Evolutionary conservation across 1,284 basidiomycete species (phyloP), one percentile per base, ranked within the genome.

Genomic region (Boletus sp.): DNA sequence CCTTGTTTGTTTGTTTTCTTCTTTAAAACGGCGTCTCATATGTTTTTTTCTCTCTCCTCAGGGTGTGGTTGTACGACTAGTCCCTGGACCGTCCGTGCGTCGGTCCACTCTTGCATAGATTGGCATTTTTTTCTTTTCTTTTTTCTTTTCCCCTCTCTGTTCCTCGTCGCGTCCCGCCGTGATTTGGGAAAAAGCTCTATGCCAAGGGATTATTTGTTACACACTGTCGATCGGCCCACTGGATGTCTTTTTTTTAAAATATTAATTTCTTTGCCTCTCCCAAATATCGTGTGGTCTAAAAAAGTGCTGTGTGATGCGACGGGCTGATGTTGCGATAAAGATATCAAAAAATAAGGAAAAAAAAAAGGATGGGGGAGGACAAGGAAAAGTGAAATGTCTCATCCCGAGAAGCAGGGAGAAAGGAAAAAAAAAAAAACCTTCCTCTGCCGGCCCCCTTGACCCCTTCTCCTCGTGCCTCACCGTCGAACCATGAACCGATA

Each of bases 401-500:
- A 6, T 22, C 22, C 22, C 22, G n/a, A n/a, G n/a, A n/a, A n/a
- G n/a, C n/a, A n/a, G n/a, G n/a, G n/a, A n/a, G n/a, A n/a, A n/a
- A n/a, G n/a, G n/a, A n/a, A n/a, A n/a, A n/a, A n/a, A n/a, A n/a
- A n/a, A n/a, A n/a, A n/a, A n/a, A n/a, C n/a, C n/a, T 22, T 6
- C 13, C 27, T 5, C 27, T 12, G 5, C 5, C 6, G 27, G 13
- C n/a, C n/a, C 30, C 30, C n/a, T 12, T 5, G 14, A 8, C 17
- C 14, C 7, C 0, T 2, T 4, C 5, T 4, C 20, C 41, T 22
- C 22, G 22, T 6, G 22, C 22, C 30, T 57, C 55, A 65, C 8
- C 64, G 65, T 51, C 67, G 65, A 36, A 83, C 72, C 82, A 91
- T 84, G 59, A 91, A 77, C 48, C 77, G 81, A 64, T 90, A 90